A percentile compares a stretch with the other conserved stretches of the same genome.
phyloP scores from a whole-genome alignment of 106 monocot genomes.

The Posidonia australis region DNA sequence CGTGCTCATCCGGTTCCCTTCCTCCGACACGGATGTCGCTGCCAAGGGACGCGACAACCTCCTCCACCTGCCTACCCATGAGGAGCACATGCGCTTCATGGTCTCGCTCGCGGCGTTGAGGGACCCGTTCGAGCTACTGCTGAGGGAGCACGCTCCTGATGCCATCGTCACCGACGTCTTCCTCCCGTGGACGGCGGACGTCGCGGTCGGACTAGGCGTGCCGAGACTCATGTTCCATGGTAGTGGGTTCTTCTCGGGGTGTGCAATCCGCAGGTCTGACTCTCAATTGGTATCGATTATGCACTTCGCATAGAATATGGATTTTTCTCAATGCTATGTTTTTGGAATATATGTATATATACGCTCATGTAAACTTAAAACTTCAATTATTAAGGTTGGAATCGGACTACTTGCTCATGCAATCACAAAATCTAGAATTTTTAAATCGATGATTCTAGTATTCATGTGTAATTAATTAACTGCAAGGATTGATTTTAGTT shows the following conservation, averaged over 20 bases:
- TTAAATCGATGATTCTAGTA: too few relatives aligned
- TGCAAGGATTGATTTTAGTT: too few relatives aligned
- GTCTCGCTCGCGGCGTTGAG: background rate
- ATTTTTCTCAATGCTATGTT: too few relatives aligned
- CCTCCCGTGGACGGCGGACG: conserved; percentile 16
- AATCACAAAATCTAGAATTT: too few relatives aligned
- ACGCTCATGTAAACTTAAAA: too few relatives aligned
- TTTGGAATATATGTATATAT: too few relatives aligned
- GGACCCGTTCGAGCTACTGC: conserved; percentile 1
- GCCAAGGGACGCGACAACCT: too few relatives aligned
- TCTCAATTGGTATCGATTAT: background rate
- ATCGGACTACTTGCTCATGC: too few relatives aligned
- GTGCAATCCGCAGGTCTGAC: background rate
- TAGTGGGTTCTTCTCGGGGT: conserved; percentile 4
- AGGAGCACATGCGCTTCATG: background rate
- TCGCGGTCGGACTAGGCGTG: conserved; percentile 8
- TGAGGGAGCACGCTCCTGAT: conserved; percentile 7
- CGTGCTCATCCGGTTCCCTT: background rate
- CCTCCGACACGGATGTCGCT: background rate
- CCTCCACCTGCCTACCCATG: background rate
- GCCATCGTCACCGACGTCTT: conserved; percentile 16
- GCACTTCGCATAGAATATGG: too few relatives aligned
- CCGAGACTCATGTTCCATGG: conserved; percentile 18
- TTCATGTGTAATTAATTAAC: too few relatives aligned
- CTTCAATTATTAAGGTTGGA: too few relatives aligned